These are phyloP conservation scores for Suillus occidentalis DNA, from an alignment of 768 basidiomycete genomes.

Conservation along the genomic window DNA sequence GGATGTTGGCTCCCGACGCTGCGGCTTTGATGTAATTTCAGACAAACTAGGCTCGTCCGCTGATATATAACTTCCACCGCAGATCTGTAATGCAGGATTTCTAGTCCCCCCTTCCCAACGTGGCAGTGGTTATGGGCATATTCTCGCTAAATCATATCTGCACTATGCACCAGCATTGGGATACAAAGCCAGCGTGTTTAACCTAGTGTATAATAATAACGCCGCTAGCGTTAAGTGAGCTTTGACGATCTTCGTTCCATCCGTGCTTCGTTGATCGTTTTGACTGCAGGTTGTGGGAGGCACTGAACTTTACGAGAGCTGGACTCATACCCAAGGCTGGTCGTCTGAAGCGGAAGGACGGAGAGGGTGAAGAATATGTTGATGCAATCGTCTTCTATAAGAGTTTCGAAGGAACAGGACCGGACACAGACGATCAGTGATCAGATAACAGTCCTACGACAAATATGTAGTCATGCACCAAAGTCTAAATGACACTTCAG, in stretches of 20 bases:
- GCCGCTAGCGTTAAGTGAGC: constrained; percentile 65
- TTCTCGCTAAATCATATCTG: constrained; percentile 76
- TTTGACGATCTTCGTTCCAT: not conserved
- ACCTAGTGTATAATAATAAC: constrained; percentile 89
- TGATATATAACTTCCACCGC: not conserved
- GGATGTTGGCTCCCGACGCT: not conserved
- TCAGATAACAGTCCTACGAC: not conserved
- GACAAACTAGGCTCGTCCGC: not conserved
- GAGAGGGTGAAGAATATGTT: constrained; percentile 79
- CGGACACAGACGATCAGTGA: not conserved
- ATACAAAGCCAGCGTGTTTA: constrained; percentile 82
- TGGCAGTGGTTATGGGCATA: constrained; percentile 63
- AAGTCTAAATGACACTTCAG: not conserved
- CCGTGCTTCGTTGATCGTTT: constrained; percentile 6
- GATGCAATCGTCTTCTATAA: constrained; percentile 88
- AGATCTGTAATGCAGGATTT: constrained; percentile 93
- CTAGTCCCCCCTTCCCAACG: constrained; percentile 67
- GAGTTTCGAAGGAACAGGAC: constrained; percentile 50
- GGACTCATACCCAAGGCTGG: constrained; percentile 80
- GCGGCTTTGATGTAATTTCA: not conserved
- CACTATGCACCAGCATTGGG: constrained; percentile 80
- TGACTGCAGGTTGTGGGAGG: constrained; percentile 73
- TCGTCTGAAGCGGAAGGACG: constrained; percentile 63
- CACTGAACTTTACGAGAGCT: constrained; percentile 73
- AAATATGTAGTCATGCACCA: not conserved